phyloP scores from a whole-genome alignment of 2,329 filamentous ascomycete genomes.

The Colletotrichum incanum region DNA sequence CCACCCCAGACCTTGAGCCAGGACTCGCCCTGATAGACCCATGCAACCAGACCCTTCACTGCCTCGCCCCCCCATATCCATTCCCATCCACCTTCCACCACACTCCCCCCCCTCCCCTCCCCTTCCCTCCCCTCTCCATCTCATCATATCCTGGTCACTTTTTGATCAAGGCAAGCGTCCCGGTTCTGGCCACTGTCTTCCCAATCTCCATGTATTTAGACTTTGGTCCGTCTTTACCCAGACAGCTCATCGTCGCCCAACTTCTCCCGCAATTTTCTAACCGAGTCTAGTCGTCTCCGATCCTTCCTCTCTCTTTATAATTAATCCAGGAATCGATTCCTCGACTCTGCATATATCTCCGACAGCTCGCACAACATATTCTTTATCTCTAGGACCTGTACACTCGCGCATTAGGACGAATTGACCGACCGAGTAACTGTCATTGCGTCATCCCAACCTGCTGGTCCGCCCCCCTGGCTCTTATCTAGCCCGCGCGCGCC shows the following conservation, averaged over 20 bases:
- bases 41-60: constrained; percentile 39
- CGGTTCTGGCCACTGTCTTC: constrained; percentile 21
- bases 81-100: constrained; percentile 12
- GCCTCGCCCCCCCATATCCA: constrained; percentile 24
- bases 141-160: constrained; percentile 30
- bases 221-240: constrained; percentile 33
- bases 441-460: constrained; percentile 39
- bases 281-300: not conserved
- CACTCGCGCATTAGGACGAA: constrained; percentile 11
- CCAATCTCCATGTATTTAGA: constrained; percentile 39
- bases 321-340: not conserved
- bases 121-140: constrained; percentile 23
- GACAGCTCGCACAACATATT: not conserved
- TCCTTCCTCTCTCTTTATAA: not conserved
- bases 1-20: constrained; percentile 17
- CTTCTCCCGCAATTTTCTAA: not conserved
- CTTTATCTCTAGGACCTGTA: not conserved
- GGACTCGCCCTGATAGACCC: constrained; percentile 28
- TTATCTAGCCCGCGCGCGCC: constrained; percentile 31
- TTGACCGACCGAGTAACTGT: constrained; percentile 30
- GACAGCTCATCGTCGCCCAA: constrained; percentile 15
- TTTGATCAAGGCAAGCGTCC: constrained; percentile 22
- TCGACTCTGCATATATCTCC: constrained; percentile 8
- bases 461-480: constrained; percentile 5
- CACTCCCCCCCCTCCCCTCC: constrained; percentile 3